Base-by-base conservation (phyloP, 768 basidiomycete genomes). In the Amanita molliuscula region DNA sequence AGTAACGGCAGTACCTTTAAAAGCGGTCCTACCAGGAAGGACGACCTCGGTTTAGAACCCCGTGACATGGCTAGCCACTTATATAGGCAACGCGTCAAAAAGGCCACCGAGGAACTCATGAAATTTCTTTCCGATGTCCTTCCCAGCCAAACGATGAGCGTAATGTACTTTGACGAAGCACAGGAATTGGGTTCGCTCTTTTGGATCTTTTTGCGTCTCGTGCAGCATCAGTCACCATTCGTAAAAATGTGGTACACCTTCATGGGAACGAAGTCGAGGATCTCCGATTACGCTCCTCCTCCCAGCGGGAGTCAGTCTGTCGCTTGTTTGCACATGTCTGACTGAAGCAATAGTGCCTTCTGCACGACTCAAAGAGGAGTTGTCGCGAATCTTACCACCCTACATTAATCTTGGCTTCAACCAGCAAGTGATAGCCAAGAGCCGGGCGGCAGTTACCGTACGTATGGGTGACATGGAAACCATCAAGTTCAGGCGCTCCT, bases 141-240 rank as follows among this genome's bases (percentile, higher is more conserved):
- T 38, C 25, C 15, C 11, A 13, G 1, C 2, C 9, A 13, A 25
- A 2, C 1, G 13, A 16, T 58, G 11, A 44, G 28, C 23, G 28
- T 58, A 29, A 56, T 47, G n/a, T 56, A 55, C 37, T 52, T 58
- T 36, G 57, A 58, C 28, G 55, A 56, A 46, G 57, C 55, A n/a
- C 35, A 53, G 2, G 53, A 50, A 21, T 52, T 58, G 15, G 11
- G 23, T 18, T 2, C n/a, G 9, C 41, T 20, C 20, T 53, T 47
- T 36, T 56, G 53, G 51, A 33, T 53, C 29, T 38, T 56, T 33
- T 25, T 53, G 28, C 57, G 51, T 48, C 35, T 56, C 40, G 28
- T 54, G 42, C 34, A 43, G 18, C 11, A 41, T 49, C 54, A 55
- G 47, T 5, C 15, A 23, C 6, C 13, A 11, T 8, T 8, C 11